Evolutionary conservation across 2,329 filamentous ascomycete species (phyloP).

Genomic region (Berkeleyomyces rouxiae): DNA sequence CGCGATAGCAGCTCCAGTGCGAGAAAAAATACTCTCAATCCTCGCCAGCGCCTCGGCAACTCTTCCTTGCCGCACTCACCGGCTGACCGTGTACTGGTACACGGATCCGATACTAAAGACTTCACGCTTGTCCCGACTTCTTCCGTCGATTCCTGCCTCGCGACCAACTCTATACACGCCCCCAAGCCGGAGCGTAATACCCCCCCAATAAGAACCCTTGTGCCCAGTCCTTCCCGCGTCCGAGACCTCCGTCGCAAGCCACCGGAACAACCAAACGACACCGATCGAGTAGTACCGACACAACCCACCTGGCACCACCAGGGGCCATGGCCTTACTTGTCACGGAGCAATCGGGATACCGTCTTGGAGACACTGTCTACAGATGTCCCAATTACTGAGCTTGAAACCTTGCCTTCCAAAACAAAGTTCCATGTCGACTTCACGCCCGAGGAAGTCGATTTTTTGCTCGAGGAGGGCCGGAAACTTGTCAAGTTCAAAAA

Average conservation of each 20-base stretch:
- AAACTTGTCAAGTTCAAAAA: slow-evolving; percentile 7
- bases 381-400: not conserved
- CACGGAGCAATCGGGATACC: not conserved
- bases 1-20: not conserved
- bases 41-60: not conserved
- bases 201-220: not conserved
- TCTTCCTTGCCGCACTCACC: not conserved
- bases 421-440: slow-evolving; percentile 29
- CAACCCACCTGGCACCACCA: not conserved
- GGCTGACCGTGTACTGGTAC: too few species aligned
- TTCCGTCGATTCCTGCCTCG: not conserved
- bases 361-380: not conserved
- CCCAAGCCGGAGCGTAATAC: not conserved
- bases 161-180: not conserved
- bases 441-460: slow-evolving; percentile 22
- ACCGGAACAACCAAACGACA: not conserved
- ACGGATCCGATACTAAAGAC: too few species aligned
- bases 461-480: slow-evolving; percentile 12
- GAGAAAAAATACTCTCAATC: not conserved
- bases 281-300: not conserved
- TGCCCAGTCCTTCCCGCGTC: not conserved
- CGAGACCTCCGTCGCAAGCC: not conserved
- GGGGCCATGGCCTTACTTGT: slow-evolving; percentile 1
- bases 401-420: not conserved
- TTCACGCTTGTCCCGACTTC: too few species aligned